phyloP scores from a whole-genome alignment of 1,139 yeast species.

The Taphrina wiesneri region DNA sequence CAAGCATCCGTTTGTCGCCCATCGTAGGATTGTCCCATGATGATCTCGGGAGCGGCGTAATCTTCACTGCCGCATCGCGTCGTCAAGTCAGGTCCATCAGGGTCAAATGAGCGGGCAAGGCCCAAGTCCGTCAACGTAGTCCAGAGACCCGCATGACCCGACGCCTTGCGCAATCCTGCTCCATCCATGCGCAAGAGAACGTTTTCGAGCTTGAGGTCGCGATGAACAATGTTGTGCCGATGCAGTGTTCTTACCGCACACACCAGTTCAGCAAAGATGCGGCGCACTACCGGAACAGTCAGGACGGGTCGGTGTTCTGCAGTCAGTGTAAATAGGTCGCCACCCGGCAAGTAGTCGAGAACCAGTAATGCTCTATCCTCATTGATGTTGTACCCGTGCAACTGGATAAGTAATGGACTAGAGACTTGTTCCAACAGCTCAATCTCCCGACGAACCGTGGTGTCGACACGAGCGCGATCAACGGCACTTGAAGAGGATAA shows the following conservation, averaged over 20 bases:
- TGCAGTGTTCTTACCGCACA: slow-evolving; percentile 60
- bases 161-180: slow-evolving; percentile 35
- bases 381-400: slow-evolving; percentile 45
- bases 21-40: slow-evolving; percentile 86
- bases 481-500: slow-evolving; percentile 43
- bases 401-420: slow-evolving; percentile 52
- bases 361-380: slow-evolving; percentile 53
- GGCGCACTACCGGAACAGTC: slow-evolving; percentile 57
- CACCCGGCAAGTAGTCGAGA: slow-evolving; percentile 73
- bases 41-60: slow-evolving; percentile 87
- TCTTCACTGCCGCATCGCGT: slow-evolving; percentile 96
- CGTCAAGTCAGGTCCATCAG: slow-evolving; percentile 61
- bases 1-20: slow-evolving; percentile 89
- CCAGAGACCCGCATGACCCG: slow-evolving; percentile 47
- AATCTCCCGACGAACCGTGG: slow-evolving; percentile 73
- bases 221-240: slow-evolving; percentile 52
- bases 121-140: slow-evolving; percentile 86
- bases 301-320: slow-evolving; percentile 52
- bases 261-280: slow-evolving; percentile 58
- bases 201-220: slow-evolving; percentile 52
- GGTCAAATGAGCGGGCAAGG: slow-evolving; percentile 66
- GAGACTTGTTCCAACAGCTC: slow-evolving; percentile 54
- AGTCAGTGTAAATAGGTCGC: slow-evolving; percentile 65
- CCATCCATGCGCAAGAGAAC: slow-evolving; percentile 27
- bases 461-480: slow-evolving; percentile 59